Conservation (phyloP, 2,329 filamentous ascomycete genomes). For the Hyphodiscus sp. region DNA sequence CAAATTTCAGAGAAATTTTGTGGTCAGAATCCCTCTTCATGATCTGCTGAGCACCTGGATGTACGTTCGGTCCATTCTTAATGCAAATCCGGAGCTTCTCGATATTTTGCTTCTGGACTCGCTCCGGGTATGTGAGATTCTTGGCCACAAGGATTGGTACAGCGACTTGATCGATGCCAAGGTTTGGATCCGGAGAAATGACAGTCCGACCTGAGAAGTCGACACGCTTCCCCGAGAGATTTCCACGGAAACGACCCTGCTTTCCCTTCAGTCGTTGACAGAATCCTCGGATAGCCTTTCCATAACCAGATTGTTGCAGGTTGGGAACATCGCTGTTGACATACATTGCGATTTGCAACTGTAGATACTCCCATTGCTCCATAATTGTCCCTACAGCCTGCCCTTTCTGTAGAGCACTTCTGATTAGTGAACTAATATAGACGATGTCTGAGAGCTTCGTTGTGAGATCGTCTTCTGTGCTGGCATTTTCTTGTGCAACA, state of each 20-base stretch:
- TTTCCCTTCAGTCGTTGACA: constrained; percentile 96
- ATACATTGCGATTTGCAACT: constrained; percentile 93
- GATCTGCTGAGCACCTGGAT: constrained; percentile 84
- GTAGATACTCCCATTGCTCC: constrained; percentile 97
- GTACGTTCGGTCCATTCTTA: constrained; percentile 66
- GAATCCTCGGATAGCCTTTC: constrained; percentile 86
- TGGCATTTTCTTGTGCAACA: constrained; percentile 86
- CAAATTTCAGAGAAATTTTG: constrained; percentile 71
- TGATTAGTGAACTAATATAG: constrained; percentile 82
- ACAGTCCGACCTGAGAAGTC: constrained; percentile 97
- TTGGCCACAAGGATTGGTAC: constrained; percentile 89
- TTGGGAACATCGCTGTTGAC: constrained; percentile 96
- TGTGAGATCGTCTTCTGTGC: constrained; percentile 93
- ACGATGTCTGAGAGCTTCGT: constrained; percentile 97
- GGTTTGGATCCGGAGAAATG: constrained; percentile 93
- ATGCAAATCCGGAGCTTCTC: constrained; percentile 72
- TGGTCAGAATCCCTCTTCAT: constrained; percentile 62
- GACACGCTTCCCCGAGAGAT: constrained; percentile 94
- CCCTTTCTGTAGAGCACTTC: constrained; percentile 74
- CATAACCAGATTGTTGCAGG: constrained; percentile 78
- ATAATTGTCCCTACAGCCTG: constrained; percentile 84
- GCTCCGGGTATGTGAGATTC: constrained; percentile 92
- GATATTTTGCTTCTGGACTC: constrained; percentile 78
- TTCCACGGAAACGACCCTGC: constrained; percentile 93
- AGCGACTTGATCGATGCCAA: constrained; percentile 89